A percentile compares a stretch with the other conserved stretches of the same genome.
These are phyloP conservation scores for Rhizopogon rudus DNA, from an alignment of 768 basidiomycete species.

Conservation along the genomic window DNA sequence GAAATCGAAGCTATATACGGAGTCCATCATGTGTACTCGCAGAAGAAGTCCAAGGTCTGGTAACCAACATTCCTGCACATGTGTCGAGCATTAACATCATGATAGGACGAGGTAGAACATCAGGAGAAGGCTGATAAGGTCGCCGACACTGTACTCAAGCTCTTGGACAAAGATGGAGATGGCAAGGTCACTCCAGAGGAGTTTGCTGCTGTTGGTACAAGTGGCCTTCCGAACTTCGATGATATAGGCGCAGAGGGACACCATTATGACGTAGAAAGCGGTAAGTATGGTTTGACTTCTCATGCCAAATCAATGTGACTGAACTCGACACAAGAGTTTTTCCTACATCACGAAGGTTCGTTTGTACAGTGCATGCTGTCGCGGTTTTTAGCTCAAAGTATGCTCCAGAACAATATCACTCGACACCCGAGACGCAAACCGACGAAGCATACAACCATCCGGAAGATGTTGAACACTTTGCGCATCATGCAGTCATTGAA, in stretches of 20 bases:
- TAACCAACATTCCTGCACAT: not conserved
- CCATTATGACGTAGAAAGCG: constrained; percentile 89
- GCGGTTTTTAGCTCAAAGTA: not conserved
- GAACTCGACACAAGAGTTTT: constrained; percentile 60
- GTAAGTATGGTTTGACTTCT: constrained; percentile 36
- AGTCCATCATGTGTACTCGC: constrained; percentile 86
- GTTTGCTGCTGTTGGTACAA: constrained; percentile 65
- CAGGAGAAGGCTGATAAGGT: constrained; percentile 79
- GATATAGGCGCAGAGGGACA: constrained; percentile 86
- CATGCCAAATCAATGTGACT: not conserved
- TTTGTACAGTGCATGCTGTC: not conserved
- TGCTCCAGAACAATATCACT: constrained; percentile 77
- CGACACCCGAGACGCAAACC: constrained; percentile 95
- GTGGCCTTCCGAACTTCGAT: constrained; percentile 79
- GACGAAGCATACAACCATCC: constrained; percentile 93
- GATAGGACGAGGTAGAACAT: constrained; percentile 70
- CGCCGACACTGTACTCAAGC: constrained; percentile 61
- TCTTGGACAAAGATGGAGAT: constrained; percentile 73
- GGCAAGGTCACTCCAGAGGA: constrained; percentile 66
- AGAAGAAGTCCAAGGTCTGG: constrained; percentile 68
- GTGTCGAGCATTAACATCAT: not conserved
- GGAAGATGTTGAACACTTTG: constrained; percentile 91
- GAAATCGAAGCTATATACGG: constrained; percentile 97
- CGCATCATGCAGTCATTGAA: constrained; percentile 85
- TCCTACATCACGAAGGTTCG: constrained; percentile 94